Evolutionary conservation across 2,329 filamentous ascomycete genomes (phyloP).

Genomic region (Hypoxylon rubiginosum): DNA sequence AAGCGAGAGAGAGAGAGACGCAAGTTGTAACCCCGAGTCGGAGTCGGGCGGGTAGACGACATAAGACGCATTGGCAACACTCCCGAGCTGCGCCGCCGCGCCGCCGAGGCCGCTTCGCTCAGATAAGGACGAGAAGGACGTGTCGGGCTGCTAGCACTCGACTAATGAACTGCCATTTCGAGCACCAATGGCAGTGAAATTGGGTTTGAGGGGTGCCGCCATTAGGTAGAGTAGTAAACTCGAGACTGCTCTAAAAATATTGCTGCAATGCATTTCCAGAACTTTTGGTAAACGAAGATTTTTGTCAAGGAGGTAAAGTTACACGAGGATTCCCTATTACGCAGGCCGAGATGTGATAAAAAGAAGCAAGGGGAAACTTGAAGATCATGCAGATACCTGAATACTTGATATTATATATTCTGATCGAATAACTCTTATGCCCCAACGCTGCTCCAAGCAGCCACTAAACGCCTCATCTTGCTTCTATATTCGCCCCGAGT

Average conservation of each 20-base stretch:
- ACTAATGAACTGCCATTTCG: conserved; percentile 55
- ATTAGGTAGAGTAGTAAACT: conserved; percentile 1
- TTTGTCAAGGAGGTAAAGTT: neutral
- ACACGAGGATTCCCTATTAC: neutral
- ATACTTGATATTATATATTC: neutral
- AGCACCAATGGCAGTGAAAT: conserved; percentile 57
- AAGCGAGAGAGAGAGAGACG: neutral
- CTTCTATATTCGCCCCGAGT: neutral
- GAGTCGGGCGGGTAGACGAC: conserved; percentile 54
- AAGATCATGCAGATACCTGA: neutral
- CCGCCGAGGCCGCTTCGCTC: conserved; percentile 53
- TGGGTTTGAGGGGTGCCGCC: conserved; percentile 47
- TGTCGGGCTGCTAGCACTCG: conserved; percentile 60
- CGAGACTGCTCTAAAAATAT: neutral
- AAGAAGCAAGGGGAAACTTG: neutral
- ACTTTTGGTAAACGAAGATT: too few relatives aligned
- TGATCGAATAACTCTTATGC: neutral
- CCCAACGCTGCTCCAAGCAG: neutral
- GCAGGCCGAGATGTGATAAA: neutral
- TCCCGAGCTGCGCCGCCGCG: conserved; percentile 50
- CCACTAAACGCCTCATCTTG: neutral
- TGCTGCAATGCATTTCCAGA: conserved; percentile 9
- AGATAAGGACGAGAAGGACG: conserved; percentile 53
- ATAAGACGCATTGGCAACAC: conserved; percentile 53
- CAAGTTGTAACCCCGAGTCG: conserved; percentile 57